Evolutionary conservation across 2,329 filamentous ascomycete species (phyloP).

Genomic region (Calcarisporium arbuscula): DNA sequence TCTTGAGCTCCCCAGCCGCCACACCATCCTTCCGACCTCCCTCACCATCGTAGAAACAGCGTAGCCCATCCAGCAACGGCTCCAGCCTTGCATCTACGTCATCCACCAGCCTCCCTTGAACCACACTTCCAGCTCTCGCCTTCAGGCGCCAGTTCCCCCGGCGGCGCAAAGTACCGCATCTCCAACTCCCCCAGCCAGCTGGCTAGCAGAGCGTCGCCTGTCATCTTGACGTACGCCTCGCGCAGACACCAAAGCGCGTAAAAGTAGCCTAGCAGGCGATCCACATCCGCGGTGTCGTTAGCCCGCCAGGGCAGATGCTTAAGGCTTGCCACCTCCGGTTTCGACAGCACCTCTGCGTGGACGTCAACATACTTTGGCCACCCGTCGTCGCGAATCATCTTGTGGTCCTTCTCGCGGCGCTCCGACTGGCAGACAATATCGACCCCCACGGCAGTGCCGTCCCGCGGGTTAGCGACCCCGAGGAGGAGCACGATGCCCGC

Average conservation of each 20-base stretch:
- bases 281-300: constrained; percentile 19
- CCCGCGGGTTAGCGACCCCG: constrained; percentile 36
- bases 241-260: constrained; percentile 75
- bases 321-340: constrained; percentile 55
- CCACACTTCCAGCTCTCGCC: constrained; percentile 21
- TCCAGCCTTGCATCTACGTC: constrained; percentile 28
- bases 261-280: constrained; percentile 61
- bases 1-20: constrained; percentile 22
- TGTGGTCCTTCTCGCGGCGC: constrained; percentile 54
- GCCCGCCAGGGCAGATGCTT: constrained; percentile 34
- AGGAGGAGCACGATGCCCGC: constrained; percentile 66
- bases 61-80: constrained; percentile 42
- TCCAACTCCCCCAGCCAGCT: constrained; percentile 66
- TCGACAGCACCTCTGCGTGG: constrained; percentile 63
- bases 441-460: constrained; percentile 51
- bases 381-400: constrained; percentile 50
- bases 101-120: constrained; percentile 22
- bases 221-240: constrained; percentile 79
- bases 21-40: constrained; percentile 30
- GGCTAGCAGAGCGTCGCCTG: constrained; percentile 69
- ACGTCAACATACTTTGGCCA: constrained; percentile 65
- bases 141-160: constrained; percentile 24
- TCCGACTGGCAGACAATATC: constrained; percentile 74
- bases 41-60: constrained; percentile 49
- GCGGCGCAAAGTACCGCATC: constrained; percentile 57